Conservation (phyloP, 208 protist genomes). For the Trypanosoma boissoni region DNA sequence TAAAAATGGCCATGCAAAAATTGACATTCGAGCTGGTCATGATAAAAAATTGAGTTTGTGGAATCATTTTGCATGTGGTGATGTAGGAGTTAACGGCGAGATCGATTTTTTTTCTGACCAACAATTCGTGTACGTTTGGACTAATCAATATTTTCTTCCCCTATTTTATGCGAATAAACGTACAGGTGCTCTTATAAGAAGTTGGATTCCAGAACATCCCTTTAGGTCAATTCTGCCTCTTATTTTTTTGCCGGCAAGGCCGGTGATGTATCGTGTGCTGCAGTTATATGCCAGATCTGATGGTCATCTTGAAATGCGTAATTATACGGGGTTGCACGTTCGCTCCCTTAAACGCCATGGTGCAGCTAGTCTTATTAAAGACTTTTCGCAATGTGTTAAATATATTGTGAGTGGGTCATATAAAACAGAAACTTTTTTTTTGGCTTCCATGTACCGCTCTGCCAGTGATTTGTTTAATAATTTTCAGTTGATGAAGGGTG, state of each 20-base stretch:
- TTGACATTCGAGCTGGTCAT: conserved; percentile 27
- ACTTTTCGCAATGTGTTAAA: conserved; percentile 15
- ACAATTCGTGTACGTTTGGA: conserved; percentile 36
- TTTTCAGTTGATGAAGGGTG: background rate
- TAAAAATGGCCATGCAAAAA: conserved; percentile 28
- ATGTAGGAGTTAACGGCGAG: background rate
- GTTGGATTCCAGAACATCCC: conserved; percentile 9
- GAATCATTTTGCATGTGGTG: conserved; percentile 22
- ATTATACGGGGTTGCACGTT: conserved; percentile 19
- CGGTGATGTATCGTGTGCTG: conserved; percentile 19
- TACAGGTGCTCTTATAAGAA: conserved; percentile 1
- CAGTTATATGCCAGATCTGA: background rate
- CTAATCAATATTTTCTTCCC: conserved; percentile 38
- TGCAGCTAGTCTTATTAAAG: background rate
- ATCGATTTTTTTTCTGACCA: conserved; percentile 23
- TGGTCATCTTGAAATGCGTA: background rate
- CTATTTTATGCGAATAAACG: conserved; percentile 18
- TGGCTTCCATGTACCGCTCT: conserved; percentile 21
- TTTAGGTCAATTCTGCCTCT: conserved; percentile 17
- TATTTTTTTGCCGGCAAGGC: conserved; percentile 11
- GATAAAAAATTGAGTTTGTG: conserved; percentile 29
- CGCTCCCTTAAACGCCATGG: conserved; percentile 13
- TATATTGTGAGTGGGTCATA: background rate
- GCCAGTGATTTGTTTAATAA: conserved; percentile 14
- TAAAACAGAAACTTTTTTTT: conserved; percentile 4